phyloP scores from a whole-genome alignment of 257 asterid genomes.

The Eucommia ulmoides region DNA sequence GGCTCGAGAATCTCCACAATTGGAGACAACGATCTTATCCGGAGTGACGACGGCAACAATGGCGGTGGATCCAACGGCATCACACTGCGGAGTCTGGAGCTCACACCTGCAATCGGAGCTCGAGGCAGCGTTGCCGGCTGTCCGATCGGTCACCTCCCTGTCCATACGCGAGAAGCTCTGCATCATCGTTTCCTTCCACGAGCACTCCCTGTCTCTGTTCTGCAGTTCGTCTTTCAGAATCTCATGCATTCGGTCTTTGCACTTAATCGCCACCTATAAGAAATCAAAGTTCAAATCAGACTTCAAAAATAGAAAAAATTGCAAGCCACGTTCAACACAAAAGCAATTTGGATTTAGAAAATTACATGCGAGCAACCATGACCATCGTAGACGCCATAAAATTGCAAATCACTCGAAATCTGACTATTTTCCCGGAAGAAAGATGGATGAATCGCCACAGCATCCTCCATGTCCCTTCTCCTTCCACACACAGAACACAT shows the following conservation, averaged over 20 bases:
- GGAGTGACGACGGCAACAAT: constrained; percentile 73
- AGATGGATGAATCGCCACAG: constrained; percentile 50
- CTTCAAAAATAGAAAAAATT: not conserved
- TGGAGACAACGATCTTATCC: constrained; percentile 62
- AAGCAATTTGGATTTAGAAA: not conserved
- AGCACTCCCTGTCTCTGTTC: constrained; percentile 15
- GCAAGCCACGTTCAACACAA: not conserved
- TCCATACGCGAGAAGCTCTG: constrained; percentile 70
- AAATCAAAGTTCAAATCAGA: not conserved
- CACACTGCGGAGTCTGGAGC: constrained; percentile 79
- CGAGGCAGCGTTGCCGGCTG: constrained; percentile 6
- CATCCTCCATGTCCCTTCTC: constrained; percentile 91
- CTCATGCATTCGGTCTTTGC: constrained; percentile 88
- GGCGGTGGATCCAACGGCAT: constrained; percentile 96
- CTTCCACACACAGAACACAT: constrained; percentile 73
- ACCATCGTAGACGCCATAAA: constrained; percentile 87
- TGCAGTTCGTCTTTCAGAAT: constrained; percentile 54
- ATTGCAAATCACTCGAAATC: constrained; percentile 26
- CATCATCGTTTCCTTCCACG: constrained; percentile 52
- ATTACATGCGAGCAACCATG: constrained; percentile 98
- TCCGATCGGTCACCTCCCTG: constrained; percentile 42
- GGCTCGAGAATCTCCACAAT: constrained; percentile 97
- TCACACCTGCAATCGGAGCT: constrained; percentile 69
- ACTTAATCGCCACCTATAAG: constrained; percentile 71
- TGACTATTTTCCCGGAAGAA: constrained; percentile 16